Evolutionary conservation across 495 filamentous ascomycete species (phyloP), one percentile per base, ranked within the genome.

Genomic region (Trypethelium eluteriae): DNA sequence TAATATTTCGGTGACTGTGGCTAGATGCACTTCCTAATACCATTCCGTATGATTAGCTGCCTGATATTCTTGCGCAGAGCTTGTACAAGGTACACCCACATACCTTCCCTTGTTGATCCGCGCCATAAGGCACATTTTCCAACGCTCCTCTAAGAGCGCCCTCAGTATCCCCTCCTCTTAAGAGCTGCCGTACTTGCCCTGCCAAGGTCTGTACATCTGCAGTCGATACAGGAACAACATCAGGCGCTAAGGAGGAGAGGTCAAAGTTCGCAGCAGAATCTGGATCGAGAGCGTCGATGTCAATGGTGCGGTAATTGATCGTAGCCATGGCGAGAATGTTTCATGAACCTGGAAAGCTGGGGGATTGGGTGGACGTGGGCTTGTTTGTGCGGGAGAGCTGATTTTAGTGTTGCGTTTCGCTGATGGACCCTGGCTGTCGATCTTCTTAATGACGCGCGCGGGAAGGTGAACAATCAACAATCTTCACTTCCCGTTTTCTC

Each of bases 221-320:
- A 64, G 89, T 86, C 70, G 83, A 85, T 59, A 85, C 81, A 68
- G 89, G 82, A 64, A 85, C 74, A 61, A 87, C 83, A n/a, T 85
- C 78, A 14, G 90, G 89, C 69, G 89, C 85, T 64, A 96, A 85
- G 18, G 91, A 86, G 62, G 86, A 82, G 72, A 89, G 83, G 73
- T 92, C 88, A 80, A 96, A 96, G 83, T 96, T 96, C 74, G 84
- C 79, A 57, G 88, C 81, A 66, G 89, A 89, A 78, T 96, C 92
- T n/a, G 91, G 89, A 77, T 92, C 88, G 64, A 93, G 85, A 70
- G 86, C 83, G 78, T 96, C 92, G 79, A 96, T 87, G 81, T 96
- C 91, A 82, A 96, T 93, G 72, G 91, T 96, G 75, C 92, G 90
- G 86, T 90, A 96, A 82, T 89, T 88, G 73, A 80, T 70, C 73